Base-by-base conservation (phyloP, 2,329 filamentous ascomycete genomes). In the Fusarium nygamai region DNA sequence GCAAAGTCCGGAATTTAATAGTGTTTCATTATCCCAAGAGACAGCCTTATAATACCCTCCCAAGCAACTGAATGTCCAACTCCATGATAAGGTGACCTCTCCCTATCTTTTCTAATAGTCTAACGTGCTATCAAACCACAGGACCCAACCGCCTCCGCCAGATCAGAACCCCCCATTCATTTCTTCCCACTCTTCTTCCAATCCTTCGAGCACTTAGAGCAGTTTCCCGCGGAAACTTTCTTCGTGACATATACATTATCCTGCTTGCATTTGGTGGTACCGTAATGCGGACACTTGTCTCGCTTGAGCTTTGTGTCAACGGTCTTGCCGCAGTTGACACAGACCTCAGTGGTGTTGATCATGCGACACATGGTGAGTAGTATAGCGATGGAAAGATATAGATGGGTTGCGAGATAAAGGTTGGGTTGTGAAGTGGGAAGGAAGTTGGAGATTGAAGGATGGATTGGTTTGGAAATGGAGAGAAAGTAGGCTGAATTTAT, bases 1-100 rank as follows among this genome's bases (percentile, higher is more conserved):
- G 0, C 9, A 51, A 0, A 24, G 3, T 2, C 20, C 22, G 0
- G 22, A 14, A 14, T 20, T 51, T 11, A 20, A 51, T 24, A 4
- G 3, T 11, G 4, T 8, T 20, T 29, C 0, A 29, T 29, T 27
- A 29, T 7, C 16, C 14, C 4, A n/a, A 17, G 24, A 29, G 14
- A 14, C 10, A 22, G 24, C 33, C 22, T 2, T 17, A n/a, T 5
- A 5, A 29, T 29, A 10, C 13, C 1, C 10, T n/a, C 13, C 24
- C 11, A 29, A 31, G 51, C 2, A n/a, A 29, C 6, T 29, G 3
- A 11, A 2, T 38, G n/a, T 19, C 5, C 22, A 22, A 22, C 13
- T 29, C 19, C 5, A 17, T 38, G 7, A 17, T 1, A 38, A 17
- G 10, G 10, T 0, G 27, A 17, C 19, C 19, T 13, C 7, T 7